Percentiles rank a stretch among this genome's conserved stretches.
Conservation (phyloP, 129 eudicot species). For the Pseudognaphalium luteoalbum region DNA sequence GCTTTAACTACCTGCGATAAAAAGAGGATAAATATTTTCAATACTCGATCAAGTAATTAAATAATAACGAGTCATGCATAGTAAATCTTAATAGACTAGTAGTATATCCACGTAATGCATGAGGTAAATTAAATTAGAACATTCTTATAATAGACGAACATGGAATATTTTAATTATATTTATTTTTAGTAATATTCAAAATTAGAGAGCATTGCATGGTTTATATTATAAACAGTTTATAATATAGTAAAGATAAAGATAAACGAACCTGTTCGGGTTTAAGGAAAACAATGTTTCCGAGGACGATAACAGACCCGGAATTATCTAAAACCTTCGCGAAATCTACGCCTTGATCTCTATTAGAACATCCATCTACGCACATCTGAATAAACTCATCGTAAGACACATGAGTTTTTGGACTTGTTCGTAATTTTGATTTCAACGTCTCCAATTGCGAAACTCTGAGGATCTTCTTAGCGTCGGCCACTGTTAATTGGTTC, state of each 20-base stretch:
- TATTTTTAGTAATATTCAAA: neutral
- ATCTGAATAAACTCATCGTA: slow-evolving; percentile 63
- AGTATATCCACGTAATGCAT: neutral
- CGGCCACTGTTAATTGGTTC: slow-evolving; percentile 48
- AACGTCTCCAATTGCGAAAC: slow-evolving; percentile 58
- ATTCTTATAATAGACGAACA: no score
- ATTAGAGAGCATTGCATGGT: neutral
- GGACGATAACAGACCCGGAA: slow-evolving; percentile 72
- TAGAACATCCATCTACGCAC: slow-evolving; percentile 45
- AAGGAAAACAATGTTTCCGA: slow-evolving; percentile 68
- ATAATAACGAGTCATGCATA: neutral
- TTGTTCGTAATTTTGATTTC: slow-evolving; percentile 49
- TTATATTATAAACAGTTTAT: no score
- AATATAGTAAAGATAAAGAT: neutral
- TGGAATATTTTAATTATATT: neutral
- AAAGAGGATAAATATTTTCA: neutral
- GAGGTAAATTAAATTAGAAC: neutral
- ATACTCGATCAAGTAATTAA: no score
- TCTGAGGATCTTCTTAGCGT: slow-evolving; percentile 61
- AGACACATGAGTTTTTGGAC: slow-evolving; percentile 41
- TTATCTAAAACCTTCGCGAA: slow-evolving; percentile 72
- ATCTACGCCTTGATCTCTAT: slow-evolving; percentile 47
- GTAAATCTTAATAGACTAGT: neutral
- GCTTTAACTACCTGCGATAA: slow-evolving; percentile 76
- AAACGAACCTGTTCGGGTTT: slow-evolving; percentile 81